Conservation (phyloP, 164 flowering plant genomes). For the Kingdonia uniflora region DNA sequence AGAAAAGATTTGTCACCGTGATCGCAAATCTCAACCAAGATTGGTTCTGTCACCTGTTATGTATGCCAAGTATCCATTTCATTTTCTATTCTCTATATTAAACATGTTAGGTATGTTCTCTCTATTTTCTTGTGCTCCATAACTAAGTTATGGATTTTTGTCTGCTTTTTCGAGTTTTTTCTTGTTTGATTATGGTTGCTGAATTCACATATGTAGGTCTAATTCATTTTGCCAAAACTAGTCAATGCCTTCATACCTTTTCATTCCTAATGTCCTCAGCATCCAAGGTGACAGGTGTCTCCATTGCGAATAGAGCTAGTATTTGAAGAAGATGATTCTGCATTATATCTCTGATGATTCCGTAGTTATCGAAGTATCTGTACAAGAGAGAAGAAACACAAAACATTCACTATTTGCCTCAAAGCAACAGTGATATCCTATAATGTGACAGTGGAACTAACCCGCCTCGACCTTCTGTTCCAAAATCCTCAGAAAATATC, state of each 20-base stretch:
- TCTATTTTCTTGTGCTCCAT: too few relatives aligned
- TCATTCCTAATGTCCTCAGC: slow-evolving; percentile 94
- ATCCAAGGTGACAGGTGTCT: slow-evolving; percentile 92
- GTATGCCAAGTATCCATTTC: too few relatives aligned
- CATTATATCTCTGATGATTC: slow-evolving; percentile 94
- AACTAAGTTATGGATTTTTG: too few relatives aligned
- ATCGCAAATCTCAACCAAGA: too few relatives aligned
- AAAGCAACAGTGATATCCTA: not conserved
- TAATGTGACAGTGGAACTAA: slow-evolving; percentile 13
- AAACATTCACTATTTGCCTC: not conserved
- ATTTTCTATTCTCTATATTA: too few relatives aligned
- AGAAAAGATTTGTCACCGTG: too few relatives aligned
- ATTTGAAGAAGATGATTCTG: slow-evolving; percentile 95
- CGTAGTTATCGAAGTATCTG: slow-evolving; percentile 88
- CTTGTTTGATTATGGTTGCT: not conserved
- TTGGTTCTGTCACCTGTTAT: too few relatives aligned
- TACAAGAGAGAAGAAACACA: not conserved
- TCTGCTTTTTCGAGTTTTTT: too few relatives aligned
- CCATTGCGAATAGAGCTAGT: slow-evolving; percentile 94
- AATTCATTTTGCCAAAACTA: not conserved
- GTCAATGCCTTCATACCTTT: slow-evolving; percentile 39
- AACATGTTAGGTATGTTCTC: too few relatives aligned
- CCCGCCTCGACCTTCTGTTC: slow-evolving; percentile 99
- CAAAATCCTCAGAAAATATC: slow-evolving; percentile 92
- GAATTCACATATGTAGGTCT: not conserved